Conservation (phyloP, 1,284 basidiomycete genomes). For the Apiotrichum laibachii region DNA sequence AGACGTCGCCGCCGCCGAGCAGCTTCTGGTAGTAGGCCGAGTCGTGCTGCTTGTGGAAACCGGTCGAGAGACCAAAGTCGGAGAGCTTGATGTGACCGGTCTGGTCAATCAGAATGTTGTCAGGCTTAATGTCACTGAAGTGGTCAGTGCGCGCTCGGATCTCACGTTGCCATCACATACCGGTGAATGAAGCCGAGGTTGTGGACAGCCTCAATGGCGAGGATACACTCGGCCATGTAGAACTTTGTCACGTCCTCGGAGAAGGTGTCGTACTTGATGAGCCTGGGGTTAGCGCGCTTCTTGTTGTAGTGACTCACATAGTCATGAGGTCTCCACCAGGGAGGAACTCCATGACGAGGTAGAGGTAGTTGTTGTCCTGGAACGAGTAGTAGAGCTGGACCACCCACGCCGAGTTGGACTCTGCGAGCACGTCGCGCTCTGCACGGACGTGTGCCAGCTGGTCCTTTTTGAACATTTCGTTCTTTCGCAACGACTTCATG, state of each 20-base stretch:
- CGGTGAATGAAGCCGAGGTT: constrained; percentile 98
- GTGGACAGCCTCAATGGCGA: constrained; percentile 97
- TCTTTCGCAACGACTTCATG: constrained; percentile 98
- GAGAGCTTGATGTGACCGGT: constrained; percentile 92
- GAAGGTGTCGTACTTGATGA: constrained; percentile 99
- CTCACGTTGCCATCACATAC: constrained; percentile 53
- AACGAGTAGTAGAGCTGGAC: constrained; percentile 99
- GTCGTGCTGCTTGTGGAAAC: constrained; percentile 92
- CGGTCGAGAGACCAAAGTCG: constrained; percentile 91
- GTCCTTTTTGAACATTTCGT: constrained; percentile 99
- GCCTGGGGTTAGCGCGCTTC: constrained; percentile 57
- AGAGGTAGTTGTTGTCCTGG: constrained; percentile 92
- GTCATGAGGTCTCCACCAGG: constrained; percentile 96
- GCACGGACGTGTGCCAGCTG: constrained; percentile 96
- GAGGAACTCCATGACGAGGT: constrained; percentile 98
- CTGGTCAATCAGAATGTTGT: constrained; percentile 95
- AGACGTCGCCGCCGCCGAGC: constrained; percentile 61
- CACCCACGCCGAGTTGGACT: constrained; percentile 97
- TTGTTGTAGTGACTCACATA: constrained; percentile 38
- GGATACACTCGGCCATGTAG: constrained; percentile 98
- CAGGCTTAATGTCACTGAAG: constrained; percentile 87
- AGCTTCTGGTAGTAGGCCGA: constrained; percentile 92
- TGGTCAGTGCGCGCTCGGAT: neutral
- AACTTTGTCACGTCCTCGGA: constrained; percentile 98
- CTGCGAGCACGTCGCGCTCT: constrained; percentile 96